phyloP scores from a whole-genome alignment of 2,329 filamentous ascomycete species.

The Epichloe sylvatica region DNA sequence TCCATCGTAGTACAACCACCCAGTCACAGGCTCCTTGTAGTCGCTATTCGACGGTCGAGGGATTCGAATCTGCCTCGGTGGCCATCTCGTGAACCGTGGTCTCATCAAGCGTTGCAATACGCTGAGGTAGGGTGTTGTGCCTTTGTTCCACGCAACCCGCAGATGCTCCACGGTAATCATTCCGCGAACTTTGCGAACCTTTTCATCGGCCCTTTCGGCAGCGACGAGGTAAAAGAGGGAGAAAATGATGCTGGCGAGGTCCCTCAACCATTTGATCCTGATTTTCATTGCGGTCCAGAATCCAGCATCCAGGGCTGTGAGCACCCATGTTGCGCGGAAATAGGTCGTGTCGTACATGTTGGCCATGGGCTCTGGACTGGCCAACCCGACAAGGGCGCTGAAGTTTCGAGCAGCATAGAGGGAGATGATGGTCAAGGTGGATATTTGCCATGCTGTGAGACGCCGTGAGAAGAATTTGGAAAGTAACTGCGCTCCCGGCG shows the following conservation, averaged over 20 bases:
- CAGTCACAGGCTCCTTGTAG: conserved; percentile 69
- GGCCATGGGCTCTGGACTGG: conserved; percentile 82
- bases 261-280: conserved; percentile 60
- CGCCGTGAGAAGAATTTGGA: conserved; percentile 56
- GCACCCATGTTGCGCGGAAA: conserved; percentile 92
- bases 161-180: conserved; percentile 83
- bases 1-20: conserved; percentile 91
- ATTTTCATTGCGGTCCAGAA: conserved; percentile 99
- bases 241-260: conserved; percentile 72
- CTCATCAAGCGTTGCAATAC: conserved; percentile 60
- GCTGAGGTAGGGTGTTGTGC: conserved; percentile 70
- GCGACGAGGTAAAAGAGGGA: conserved; percentile 83
- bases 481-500: conserved; percentile 56
- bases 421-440: conserved; percentile 74
- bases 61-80: conserved; percentile 71
- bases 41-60: conserved; percentile 65
- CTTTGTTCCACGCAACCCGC: conserved; percentile 90
- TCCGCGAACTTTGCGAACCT: conserved; percentile 79
- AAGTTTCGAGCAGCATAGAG: conserved; percentile 89
- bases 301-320: conserved; percentile 85
- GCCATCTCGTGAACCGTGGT: conserved; percentile 66
- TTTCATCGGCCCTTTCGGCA: conserved; percentile 89
- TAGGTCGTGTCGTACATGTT: conserved; percentile 88
- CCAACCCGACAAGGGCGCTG: conserved; percentile 77
- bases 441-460: conserved; percentile 79